A percentile compares a stretch with the other conserved stretches of the same genome.
Conservation (phyloP, 371 early-diverging fungal species). For the Haplosporangium sp. region DNA sequence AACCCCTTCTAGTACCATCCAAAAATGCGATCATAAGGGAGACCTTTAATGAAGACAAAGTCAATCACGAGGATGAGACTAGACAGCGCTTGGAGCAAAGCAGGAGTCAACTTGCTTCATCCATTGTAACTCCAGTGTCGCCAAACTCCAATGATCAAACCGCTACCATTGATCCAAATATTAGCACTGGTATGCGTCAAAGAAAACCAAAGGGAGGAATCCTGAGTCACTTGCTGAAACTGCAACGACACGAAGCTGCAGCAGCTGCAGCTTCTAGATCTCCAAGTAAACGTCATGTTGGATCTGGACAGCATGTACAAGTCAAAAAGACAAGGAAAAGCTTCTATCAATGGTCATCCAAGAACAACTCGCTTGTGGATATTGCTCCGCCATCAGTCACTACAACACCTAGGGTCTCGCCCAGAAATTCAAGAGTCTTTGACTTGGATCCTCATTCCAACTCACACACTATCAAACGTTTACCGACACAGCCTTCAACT, state of each 20-base stretch:
- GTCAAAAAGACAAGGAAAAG: slow-evolving; percentile 49
- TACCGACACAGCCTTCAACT: slow-evolving; percentile 41
- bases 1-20: slow-evolving; percentile 44
- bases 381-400: slow-evolving; percentile 32
- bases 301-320: slow-evolving; percentile 25
- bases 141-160: neutral
- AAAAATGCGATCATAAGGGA: slow-evolving; percentile 13
- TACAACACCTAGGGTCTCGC: slow-evolving; percentile 45
- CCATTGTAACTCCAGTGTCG: neutral
- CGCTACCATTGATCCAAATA: neutral
- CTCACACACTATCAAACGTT: slow-evolving; percentile 22
- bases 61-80: slow-evolving; percentile 14
- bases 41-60: slow-evolving; percentile 20
- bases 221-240: slow-evolving; percentile 38
- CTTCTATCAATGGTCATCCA: slow-evolving; percentile 45
- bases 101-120: slow-evolving; percentile 5
- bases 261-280: slow-evolving; percentile 24
- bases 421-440: slow-evolving; percentile 42
- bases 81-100: slow-evolving; percentile 22
- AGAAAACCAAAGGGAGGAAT: slow-evolving; percentile 52
- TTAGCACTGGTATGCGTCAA: slow-evolving; percentile 26
- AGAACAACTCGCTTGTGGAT: slow-evolving; percentile 44
- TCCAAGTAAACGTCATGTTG: slow-evolving; percentile 5
- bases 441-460: slow-evolving; percentile 15
- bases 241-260: slow-evolving; percentile 44